Conservation (phyloP, 495 filamentous ascomycete genomes). For the Talaromyces wortmannii region DNA sequence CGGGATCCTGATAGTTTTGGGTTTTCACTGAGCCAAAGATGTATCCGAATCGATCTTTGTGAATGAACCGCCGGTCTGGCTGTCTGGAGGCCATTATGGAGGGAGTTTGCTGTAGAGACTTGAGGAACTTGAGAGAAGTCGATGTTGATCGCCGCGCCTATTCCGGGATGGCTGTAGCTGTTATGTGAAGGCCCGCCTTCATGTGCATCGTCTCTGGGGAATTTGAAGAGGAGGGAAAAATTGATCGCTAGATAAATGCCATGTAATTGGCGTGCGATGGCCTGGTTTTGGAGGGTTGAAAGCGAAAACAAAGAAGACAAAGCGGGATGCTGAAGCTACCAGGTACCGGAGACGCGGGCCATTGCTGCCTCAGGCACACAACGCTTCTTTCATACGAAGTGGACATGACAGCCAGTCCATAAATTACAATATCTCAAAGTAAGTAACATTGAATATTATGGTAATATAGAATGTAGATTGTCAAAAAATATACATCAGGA, state of each 20-base stretch:
- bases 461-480: not conserved
- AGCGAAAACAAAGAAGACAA: not conserved
- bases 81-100: slow-evolving; percentile 1
- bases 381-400: not conserved
- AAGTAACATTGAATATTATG: not conserved
- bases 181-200: not conserved
- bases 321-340: not conserved
- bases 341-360: not conserved
- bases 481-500: not conserved
- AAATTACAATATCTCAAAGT: not conserved
- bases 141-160: not conserved
- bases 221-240: not conserved
- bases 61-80: slow-evolving; percentile 27
- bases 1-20: slow-evolving; percentile 56
- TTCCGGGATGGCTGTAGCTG: not conserved
- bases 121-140: not conserved
- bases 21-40: slow-evolving; percentile 52
- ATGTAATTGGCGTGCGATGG: not conserved
- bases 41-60: slow-evolving; percentile 56
- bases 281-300: not conserved
- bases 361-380: slow-evolving; percentile 1
- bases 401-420: not conserved
- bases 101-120: no score
- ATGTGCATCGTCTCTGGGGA: not conserved
- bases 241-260: not conserved